A percentile compares a stretch with the other conserved stretches of the same genome.
Conservation (phyloP, 2,329 filamentous ascomycete genomes). For the Sporothrix phasma region DNA sequence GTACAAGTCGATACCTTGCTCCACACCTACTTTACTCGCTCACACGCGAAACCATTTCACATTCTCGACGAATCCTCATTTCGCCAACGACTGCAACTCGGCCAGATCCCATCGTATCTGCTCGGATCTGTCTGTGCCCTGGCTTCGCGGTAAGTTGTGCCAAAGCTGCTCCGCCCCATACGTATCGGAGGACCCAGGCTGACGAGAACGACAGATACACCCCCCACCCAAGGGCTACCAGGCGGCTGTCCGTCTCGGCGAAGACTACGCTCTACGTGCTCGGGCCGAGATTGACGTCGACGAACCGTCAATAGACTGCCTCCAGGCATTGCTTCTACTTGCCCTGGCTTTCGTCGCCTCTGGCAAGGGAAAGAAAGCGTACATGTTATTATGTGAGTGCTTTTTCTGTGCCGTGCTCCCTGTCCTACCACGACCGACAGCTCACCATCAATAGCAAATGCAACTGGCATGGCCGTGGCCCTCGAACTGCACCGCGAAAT, state of each 20-base stretch:
- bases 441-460: conserved; percentile 49
- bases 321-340: conserved; percentile 68
- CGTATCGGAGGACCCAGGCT: neutral
- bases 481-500: conserved; percentile 72
- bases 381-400: conserved; percentile 67
- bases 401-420: neutral
- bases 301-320: conserved; percentile 66
- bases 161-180: too few species aligned
- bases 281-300: conserved; percentile 65
- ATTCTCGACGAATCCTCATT: conserved; percentile 69
- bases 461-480: conserved; percentile 73
- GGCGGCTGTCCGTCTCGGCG: conserved; percentile 55
- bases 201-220: conserved; percentile 49
- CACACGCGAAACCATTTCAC: conserved; percentile 74
- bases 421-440: neutral
- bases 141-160: conserved; percentile 44
- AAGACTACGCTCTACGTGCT: conserved; percentile 63
- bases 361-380: conserved; percentile 74
- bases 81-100: conserved; percentile 59
- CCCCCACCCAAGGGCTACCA: conserved; percentile 56
- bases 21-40: conserved; percentile 68
- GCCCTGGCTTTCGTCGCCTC: conserved; percentile 66
- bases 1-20: conserved; percentile 54
- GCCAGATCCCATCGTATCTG: conserved; percentile 50
- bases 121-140: conserved; percentile 51